phyloP scores from a whole-genome alignment of 441 rosid species.

The Euphorbia celastroides region DNA sequence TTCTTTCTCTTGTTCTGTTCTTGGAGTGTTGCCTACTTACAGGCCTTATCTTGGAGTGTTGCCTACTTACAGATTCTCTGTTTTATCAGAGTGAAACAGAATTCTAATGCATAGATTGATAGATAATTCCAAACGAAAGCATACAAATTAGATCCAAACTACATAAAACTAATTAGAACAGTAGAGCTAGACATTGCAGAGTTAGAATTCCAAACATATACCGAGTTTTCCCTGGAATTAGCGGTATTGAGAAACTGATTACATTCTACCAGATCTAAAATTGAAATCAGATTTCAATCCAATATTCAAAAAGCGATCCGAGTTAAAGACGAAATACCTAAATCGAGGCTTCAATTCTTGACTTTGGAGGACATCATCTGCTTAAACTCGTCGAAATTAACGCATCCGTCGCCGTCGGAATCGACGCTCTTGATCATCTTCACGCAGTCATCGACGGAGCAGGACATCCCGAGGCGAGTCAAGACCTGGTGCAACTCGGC shows the following conservation, averaged over 20 bases:
- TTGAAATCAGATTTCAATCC: not conserved
- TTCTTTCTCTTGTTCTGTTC: too few species aligned
- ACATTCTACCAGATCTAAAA: not conserved
- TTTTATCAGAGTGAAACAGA: too few species aligned
- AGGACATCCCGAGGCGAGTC: conserved; percentile 42
- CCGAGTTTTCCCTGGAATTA: not conserved
- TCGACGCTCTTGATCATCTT: conserved; percentile 53
- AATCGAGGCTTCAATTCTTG: not conserved
- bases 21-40: too few species aligned
- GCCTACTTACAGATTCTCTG: too few species aligned
- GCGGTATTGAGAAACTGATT: not conserved
- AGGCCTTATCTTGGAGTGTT: too few species aligned
- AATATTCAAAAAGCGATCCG: not conserved
- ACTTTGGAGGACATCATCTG: conserved; percentile 37
- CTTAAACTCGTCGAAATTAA: conserved; percentile 50
- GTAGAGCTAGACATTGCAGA: too few species aligned
- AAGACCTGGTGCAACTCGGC: conserved; percentile 50
- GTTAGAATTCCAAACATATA: not conserved
- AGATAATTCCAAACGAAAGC: not conserved
- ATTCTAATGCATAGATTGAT: not conserved
- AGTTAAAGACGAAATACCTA: too few species aligned
- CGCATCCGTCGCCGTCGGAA: conserved; percentile 55
- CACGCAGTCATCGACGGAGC: conserved; percentile 42
- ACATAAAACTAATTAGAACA: not conserved
- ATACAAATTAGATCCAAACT: not conserved